Conservation (phyloP, 1,284 basidiomycete genomes). For the Takashimella tepidaria region DNA sequence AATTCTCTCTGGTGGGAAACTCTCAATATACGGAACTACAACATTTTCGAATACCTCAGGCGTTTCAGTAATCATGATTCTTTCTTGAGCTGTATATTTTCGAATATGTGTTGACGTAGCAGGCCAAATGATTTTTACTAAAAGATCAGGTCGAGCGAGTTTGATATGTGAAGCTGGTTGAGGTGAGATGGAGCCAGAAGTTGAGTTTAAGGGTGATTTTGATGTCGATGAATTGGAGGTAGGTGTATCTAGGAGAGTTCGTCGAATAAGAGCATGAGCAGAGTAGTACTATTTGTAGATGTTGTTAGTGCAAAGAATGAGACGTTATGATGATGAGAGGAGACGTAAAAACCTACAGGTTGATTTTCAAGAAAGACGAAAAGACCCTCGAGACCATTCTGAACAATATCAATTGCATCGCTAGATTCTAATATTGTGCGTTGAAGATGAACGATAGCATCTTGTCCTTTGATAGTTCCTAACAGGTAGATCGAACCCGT, state of each 20-base stretch:
- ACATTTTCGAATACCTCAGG: conserved; percentile 64
- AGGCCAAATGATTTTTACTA: conserved; percentile 68
- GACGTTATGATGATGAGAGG: no score
- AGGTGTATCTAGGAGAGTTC: conserved; percentile 4
- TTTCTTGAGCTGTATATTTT: conserved; percentile 77
- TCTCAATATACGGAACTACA: conserved; percentile 71
- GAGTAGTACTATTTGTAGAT: conserved; percentile 46
- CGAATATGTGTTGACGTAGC: conserved; percentile 75
- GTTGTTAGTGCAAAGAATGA: no score
- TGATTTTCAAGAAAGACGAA: conserved; percentile 36
- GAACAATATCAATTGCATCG: conserved; percentile 20
- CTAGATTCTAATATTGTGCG: conserved; percentile 54
- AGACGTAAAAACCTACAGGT: conserved; percentile 25
- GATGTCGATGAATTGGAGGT: no score
- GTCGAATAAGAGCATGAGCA: conserved; percentile 32
- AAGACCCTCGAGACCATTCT: conserved; percentile 20
- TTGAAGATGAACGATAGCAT: conserved; percentile 60
- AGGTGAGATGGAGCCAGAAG: no score
- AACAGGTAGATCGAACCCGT: conserved; percentile 52
- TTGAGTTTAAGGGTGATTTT: no score
- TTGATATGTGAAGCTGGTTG: background rate
- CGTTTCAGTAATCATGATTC: conserved; percentile 72
- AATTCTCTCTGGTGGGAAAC: conserved; percentile 66
- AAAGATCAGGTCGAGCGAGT: conserved; percentile 38
- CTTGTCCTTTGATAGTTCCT: conserved; percentile 46